Evolutionary conservation across 495 filamentous ascomycete genomes (phyloP), one percentile per base, ranked within the genome.

Genomic region (Ramalina intermedia): DNA sequence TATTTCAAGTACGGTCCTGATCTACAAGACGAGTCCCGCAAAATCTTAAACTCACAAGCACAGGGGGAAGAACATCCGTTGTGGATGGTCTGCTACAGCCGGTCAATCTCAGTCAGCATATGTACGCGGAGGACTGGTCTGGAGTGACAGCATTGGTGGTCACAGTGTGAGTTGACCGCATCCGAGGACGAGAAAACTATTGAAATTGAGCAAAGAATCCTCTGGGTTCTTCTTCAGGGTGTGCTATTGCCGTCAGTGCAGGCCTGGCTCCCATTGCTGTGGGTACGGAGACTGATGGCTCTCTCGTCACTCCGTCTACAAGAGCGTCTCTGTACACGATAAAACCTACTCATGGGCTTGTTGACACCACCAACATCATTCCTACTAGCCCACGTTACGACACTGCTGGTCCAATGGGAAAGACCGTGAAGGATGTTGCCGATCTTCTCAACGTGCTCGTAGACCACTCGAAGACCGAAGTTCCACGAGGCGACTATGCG

Each of bases 231-330:
- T 74, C 71, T 1, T 63, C 69, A 1, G 71, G 71, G 6, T 72
- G 66, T 23, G 73, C 66, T 2, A 66, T 71, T 9, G 63, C 54
- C 17, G 63, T 67, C 11, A 61, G 66, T 6, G 64, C 68, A 36
- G 70, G 69, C 17, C 69, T 66, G 23, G 56, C 63, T 2, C 63
- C 70, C 0, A 47, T 71, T n/a, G 37, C 68, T 1, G 46, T 75
- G 0, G 72, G 71, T 0, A 68, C 69, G 5, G 73, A 76, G 41
- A 72, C 71, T 3, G 59, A 65, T 41, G 68, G 71, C 0, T 73
- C 68, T 4, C 61, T 72, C 24, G 46, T 72, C 17, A 47, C 45
- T 4, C 68, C 71, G 0, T 59, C 68, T 2, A 62, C 54, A n/a
- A 51, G 63, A 3, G 65, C 67, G 9, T 65, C 62, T 1, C 46